Conservation (phyloP, 805 yeast species). For the Isabelozyma rhagii region DNA sequence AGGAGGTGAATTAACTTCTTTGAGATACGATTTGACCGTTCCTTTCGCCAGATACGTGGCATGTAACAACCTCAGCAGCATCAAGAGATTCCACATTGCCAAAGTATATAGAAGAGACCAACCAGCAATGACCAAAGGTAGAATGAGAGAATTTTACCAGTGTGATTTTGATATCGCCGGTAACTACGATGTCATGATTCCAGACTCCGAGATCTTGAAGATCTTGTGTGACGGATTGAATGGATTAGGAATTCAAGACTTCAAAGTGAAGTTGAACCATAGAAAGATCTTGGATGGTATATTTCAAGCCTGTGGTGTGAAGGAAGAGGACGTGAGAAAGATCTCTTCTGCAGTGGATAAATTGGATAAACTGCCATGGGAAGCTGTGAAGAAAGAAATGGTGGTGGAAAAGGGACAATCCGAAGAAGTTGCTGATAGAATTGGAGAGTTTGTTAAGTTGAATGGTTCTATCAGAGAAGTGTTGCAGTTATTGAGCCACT, state of each 20-base stretch:
- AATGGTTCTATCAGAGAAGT: slow-evolving; percentile 73
- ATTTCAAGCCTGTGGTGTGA: slow-evolving; percentile 91
- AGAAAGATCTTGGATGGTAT: slow-evolving; percentile 95
- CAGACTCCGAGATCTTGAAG: slow-evolving; percentile 87
- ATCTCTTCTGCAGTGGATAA: slow-evolving; percentile 95
- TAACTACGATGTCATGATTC: slow-evolving; percentile 86
- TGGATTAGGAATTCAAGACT: slow-evolving; percentile 79
- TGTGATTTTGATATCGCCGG: slow-evolving; percentile 99
- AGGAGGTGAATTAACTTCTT: slow-evolving; percentile 95
- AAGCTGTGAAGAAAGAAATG: slow-evolving; percentile 88
- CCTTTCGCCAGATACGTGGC: slow-evolving; percentile 98
- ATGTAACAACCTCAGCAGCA: slow-evolving; percentile 83
- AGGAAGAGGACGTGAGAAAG: slow-evolving; percentile 88
- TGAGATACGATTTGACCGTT: slow-evolving; percentile 95
- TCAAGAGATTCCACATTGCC: slow-evolving; percentile 95
- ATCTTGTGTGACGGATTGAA: slow-evolving; percentile 82
- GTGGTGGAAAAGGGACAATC: slow-evolving; percentile 85
- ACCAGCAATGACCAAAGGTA: slow-evolving; percentile 99
- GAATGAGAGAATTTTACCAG: slow-evolving; percentile 99
- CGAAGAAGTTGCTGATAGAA: slow-evolving; percentile 87
- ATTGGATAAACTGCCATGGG: slow-evolving; percentile 95
- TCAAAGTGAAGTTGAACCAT: slow-evolving; percentile 91
- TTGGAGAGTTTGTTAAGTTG: slow-evolving; percentile 86
- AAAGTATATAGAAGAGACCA: slow-evolving; percentile 99
- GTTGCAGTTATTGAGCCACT: slow-evolving; percentile 51